Evolutionary conservation across 208 protist genomes (phyloP).

Genomic region (Lotmaria passim): DNA sequence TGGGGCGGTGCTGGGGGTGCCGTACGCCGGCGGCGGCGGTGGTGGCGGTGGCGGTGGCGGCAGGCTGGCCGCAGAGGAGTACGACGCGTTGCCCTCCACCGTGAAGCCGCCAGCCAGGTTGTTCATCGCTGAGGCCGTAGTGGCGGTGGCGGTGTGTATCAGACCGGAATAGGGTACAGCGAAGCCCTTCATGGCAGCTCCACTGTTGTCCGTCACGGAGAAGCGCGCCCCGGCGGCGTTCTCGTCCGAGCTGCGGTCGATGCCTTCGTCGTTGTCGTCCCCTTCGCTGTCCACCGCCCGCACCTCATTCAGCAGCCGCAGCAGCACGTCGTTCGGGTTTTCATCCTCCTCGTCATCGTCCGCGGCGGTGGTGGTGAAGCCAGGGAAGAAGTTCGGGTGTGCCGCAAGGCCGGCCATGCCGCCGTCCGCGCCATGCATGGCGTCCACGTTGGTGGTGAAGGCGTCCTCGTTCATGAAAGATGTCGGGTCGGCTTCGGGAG

Average conservation of each 20-base stretch:
- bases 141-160: conserved; percentile 1
- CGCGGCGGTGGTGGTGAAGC: conserved; percentile 12
- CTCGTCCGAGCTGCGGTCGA: conserved; percentile 34
- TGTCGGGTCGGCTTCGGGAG: not conserved
- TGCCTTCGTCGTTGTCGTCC: conserved; percentile 9
- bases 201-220: conserved; percentile 21
- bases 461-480: conserved; percentile 17
- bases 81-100: conserved; percentile 50
- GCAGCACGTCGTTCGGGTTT: conserved; percentile 42
- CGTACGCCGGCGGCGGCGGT: conserved; percentile 39
- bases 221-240: conserved; percentile 25
- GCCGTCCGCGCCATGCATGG: conserved; percentile 5
- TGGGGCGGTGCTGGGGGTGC: conserved; percentile 34
- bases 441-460: conserved; percentile 29
- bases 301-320: conserved; percentile 57
- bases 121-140: not conserved
- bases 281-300: conserved; percentile 39
- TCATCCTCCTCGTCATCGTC: conserved; percentile 41
- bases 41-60: conserved; percentile 26
- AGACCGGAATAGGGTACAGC: conserved; percentile 4
- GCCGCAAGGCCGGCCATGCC: conserved; percentile 11
- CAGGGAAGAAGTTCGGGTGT: conserved; percentile 25
- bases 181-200: conserved; percentile 11
- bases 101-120: conserved; percentile 59
- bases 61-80: conserved; percentile 30